Evolutionary conservation across 805 yeast species (phyloP).

Genomic region (Huiozyma naganishii): DNA sequence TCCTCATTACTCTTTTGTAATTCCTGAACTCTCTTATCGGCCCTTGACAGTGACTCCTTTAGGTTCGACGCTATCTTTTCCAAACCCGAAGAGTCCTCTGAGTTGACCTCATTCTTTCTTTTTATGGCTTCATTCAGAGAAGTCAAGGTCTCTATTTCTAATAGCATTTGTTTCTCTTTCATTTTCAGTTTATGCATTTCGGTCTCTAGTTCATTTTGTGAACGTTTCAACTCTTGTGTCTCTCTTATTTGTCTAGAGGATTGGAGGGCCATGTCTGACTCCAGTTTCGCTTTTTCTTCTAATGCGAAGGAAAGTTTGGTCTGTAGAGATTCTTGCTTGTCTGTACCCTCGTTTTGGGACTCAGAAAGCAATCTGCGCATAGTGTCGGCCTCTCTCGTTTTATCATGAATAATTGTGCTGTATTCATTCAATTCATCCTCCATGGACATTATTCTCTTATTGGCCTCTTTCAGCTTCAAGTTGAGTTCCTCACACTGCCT

Average conservation of each 20-base stretch:
- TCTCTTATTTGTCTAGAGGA: conserved; percentile 54
- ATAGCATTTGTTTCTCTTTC: conserved; percentile 26
- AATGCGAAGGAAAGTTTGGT: conserved; percentile 37
- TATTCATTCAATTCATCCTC: conserved; percentile 79
- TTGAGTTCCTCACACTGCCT: conserved; percentile 65
- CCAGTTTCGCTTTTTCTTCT: conserved; percentile 55
- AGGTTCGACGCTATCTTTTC: conserved; percentile 30
- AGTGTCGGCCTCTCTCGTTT: conserved; percentile 66
- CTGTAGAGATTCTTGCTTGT: conserved; percentile 43
- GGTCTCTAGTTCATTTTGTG: conserved; percentile 32
- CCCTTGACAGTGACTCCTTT: conserved; percentile 40
- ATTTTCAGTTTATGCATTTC: conserved; percentile 27
- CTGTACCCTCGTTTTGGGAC: conserved; percentile 46
- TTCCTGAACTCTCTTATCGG: conserved; percentile 44
- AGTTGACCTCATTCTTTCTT: conserved; percentile 16
- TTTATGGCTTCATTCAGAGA: conserved; percentile 23
- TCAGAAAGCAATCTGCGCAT: conserved; percentile 62
- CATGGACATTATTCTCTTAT: conserved; percentile 47
- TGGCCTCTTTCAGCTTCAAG: conserved; percentile 57
- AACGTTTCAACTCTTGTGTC: conserved; percentile 46
- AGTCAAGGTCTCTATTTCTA: conserved; percentile 25
- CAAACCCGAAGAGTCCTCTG: conserved; percentile 25
- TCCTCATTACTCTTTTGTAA: conserved; percentile 41
- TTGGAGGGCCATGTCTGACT: conserved; percentile 38
- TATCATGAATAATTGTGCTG: conserved; percentile 61